These are phyloP conservation scores for Lactarius hatsudake DNA, from an alignment of 768 basidiomycete genomes.

Conservation along the genomic window DNA sequence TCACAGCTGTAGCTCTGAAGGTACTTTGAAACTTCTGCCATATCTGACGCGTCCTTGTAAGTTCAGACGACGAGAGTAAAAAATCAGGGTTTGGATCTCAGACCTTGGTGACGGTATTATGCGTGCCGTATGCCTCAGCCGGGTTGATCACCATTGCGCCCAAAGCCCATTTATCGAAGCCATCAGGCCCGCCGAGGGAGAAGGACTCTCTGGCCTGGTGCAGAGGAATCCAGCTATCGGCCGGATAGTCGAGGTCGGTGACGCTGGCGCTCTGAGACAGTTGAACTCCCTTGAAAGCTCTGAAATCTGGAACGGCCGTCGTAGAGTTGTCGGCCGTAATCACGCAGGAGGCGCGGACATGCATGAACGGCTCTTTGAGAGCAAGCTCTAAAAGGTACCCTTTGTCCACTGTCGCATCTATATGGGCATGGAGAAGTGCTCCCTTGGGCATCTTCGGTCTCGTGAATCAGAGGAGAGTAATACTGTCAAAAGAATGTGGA, in stretches of 20 bases:
- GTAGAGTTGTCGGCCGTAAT: conserved; percentile 44
- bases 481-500: neutral
- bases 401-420: conserved; percentile 69
- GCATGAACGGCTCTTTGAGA: conserved; percentile 53
- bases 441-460: conserved; percentile 72
- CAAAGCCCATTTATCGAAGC: conserved; percentile 67
- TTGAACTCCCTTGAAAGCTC: conserved; percentile 37
- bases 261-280: conserved; percentile 34
- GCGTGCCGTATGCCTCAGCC: conserved; percentile 66
- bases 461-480: neutral
- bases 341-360: conserved; percentile 47
- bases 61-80: neutral
- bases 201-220: conserved; percentile 55
- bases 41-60: conserved; percentile 44
- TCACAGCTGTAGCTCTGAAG: conserved; percentile 48
- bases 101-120: conserved; percentile 68
- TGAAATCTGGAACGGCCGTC: conserved; percentile 51
- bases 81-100: neutral
- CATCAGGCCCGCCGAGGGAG: conserved; percentile 55
- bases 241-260: conserved; percentile 43
- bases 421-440: conserved; percentile 67
- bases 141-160: conserved; percentile 65
- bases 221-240: conserved; percentile 55
- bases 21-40: conserved; percentile 70
- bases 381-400: conserved; percentile 54